Conservation (phyloP, 2,329 filamentous ascomycete genomes). For the Parascedosporium putredinis region DNA sequence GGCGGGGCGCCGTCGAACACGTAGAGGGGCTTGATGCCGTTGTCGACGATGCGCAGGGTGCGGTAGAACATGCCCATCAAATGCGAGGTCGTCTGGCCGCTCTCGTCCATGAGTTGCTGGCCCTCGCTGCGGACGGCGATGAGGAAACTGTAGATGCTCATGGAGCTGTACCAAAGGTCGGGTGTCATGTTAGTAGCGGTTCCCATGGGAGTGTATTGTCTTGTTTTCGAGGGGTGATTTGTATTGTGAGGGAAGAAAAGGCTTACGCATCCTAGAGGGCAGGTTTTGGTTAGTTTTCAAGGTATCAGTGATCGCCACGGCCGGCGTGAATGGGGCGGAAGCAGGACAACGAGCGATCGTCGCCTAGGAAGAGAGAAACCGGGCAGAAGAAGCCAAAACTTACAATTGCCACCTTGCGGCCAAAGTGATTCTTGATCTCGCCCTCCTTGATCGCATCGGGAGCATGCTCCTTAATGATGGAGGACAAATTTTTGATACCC, state of each 20-base stretch:
- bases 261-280: background rate
- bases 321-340: no score
- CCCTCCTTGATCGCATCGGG: conserved; percentile 93
- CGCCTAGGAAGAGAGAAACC: no score
- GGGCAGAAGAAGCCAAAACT: no score
- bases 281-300: background rate
- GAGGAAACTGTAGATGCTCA: conserved; percentile 98
- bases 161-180: conserved; percentile 50
- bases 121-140: conserved; percentile 95
- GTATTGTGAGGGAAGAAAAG: background rate
- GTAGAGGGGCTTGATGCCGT: conserved; percentile 96
- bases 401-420: conserved; percentile 95
- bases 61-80: conserved; percentile 99
- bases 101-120: conserved; percentile 90
- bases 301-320: no score
- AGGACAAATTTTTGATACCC: conserved; percentile 65
- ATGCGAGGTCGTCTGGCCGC: conserved; percentile 93
- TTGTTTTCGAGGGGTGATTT: background rate
- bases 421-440: conserved; percentile 98
- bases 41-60: conserved; percentile 94
- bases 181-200: no score
- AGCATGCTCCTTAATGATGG: conserved; percentile 81
- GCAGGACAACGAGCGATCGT: no score
- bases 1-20: conserved; percentile 96
- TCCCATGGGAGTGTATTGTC: no score